Evolutionary conservation across 23 red algal species (phyloP).

Genomic region (Gracilaria gracilis): DNA sequence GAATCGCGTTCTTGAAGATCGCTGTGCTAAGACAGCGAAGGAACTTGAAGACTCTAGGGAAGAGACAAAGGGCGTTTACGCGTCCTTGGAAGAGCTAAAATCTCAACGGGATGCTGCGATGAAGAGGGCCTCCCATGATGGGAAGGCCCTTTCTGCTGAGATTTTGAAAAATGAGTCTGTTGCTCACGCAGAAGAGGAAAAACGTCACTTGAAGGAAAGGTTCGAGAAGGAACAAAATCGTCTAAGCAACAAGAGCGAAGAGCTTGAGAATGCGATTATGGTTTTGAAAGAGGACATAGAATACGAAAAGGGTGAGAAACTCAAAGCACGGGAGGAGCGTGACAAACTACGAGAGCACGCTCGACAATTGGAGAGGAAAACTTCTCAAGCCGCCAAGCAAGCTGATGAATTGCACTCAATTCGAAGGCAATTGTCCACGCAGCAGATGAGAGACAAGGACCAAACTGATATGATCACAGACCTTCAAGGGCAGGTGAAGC

Average conservation of each 20-base stretch:
- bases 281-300: slow-evolving; percentile 58
- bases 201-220: slow-evolving; percentile 17
- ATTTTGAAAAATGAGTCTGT: neutral
- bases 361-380: slow-evolving; percentile 46
- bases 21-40: slow-evolving; percentile 9
- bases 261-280: slow-evolving; percentile 48
- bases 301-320: slow-evolving; percentile 65
- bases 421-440: slow-evolving; percentile 40
- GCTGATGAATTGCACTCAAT: slow-evolving; percentile 49
- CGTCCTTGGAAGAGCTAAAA: slow-evolving; percentile 20
- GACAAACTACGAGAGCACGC: slow-evolving; percentile 62
- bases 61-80: slow-evolving; percentile 46
- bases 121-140: slow-evolving; percentile 33
- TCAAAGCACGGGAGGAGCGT: slow-evolving; percentile 52
- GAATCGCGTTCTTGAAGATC: slow-evolving; percentile 25
- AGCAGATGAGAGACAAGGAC: slow-evolving; percentile 53
- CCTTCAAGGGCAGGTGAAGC: slow-evolving; percentile 21
- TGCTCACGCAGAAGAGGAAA: slow-evolving; percentile 23
- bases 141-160: neutral
- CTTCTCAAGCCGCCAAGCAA: slow-evolving; percentile 38
- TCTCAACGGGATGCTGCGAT: slow-evolving; percentile 69
- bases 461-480: slow-evolving; percentile 37
- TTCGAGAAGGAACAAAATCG: slow-evolving; percentile 55
- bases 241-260: slow-evolving; percentile 18
- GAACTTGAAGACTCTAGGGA: slow-evolving; percentile 29